phyloP scores from a whole-genome alignment of 805 yeast species.

The Lipomyces kockii region DNA sequence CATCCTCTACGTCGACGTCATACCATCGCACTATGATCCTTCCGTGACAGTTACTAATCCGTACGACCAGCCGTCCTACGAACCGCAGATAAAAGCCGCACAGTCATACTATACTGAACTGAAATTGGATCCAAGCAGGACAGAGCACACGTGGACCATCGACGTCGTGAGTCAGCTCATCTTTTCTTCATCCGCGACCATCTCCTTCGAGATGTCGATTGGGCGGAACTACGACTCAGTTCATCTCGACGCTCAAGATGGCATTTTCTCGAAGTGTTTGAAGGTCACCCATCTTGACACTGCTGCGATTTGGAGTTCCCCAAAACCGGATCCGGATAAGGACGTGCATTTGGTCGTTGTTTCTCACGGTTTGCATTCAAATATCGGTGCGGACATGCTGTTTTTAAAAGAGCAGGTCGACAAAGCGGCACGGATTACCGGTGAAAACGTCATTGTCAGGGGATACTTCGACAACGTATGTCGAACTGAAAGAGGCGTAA shows the following conservation, averaged over 20 bases:
- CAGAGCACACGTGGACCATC: constrained; percentile 69
- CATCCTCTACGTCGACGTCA: constrained; percentile 79
- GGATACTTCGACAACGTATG: constrained; percentile 86
- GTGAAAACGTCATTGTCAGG: constrained; percentile 74
- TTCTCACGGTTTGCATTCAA: constrained; percentile 93
- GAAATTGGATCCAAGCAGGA: constrained; percentile 49
- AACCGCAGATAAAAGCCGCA: constrained; percentile 69
- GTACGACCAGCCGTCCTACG: constrained; percentile 44
- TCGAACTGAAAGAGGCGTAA: constrained; percentile 86
- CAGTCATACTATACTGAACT: constrained; percentile 65
- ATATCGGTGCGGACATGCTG: constrained; percentile 86
- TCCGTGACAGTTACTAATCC: constrained; percentile 49
- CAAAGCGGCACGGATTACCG: constrained; percentile 48
- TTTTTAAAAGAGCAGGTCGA: constrained; percentile 83
- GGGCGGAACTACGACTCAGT: constrained; percentile 44
- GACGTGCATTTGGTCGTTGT: constrained; percentile 83
- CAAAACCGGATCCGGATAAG: constrained; percentile 53
- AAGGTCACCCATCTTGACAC: constrained; percentile 57
- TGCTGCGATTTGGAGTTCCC: constrained; percentile 73
- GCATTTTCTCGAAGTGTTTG: constrained; percentile 34
- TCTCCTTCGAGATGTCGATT: constrained; percentile 66
- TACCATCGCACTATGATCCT: constrained; percentile 66
- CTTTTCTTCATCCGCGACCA: constrained; percentile 68
- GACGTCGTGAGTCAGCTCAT: constrained; percentile 82
- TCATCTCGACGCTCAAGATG: constrained; percentile 35